Evolutionary conservation across 1,139 yeast species (phyloP).

Genomic region (Entelexis paramagnoliae): DNA sequence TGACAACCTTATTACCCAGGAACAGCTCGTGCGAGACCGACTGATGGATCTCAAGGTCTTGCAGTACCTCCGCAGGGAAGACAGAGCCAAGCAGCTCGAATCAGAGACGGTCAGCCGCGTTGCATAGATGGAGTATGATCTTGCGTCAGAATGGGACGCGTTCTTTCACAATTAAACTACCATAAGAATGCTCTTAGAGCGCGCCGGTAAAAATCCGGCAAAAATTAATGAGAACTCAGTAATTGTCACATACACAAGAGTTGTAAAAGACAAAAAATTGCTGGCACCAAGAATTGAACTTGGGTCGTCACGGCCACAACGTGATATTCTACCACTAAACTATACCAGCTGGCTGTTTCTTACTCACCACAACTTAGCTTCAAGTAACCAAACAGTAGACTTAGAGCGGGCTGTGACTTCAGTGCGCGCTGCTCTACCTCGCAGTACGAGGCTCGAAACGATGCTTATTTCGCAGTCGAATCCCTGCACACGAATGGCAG

Average conservation of each 20-base stretch:
- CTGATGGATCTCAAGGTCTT: slow-evolving; percentile 11
- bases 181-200: not conserved
- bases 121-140: too few relatives aligned
- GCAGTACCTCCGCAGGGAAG: slow-evolving; percentile 8
- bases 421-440: too few relatives aligned
- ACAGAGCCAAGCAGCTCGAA: slow-evolving; percentile 5
- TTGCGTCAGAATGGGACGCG: too few relatives aligned
- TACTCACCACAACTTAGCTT: not conserved
- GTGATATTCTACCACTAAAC: slow-evolving; percentile 25
- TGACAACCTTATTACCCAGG: not conserved
- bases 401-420: too few relatives aligned
- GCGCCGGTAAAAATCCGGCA: too few relatives aligned
- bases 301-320: slow-evolving; percentile 26
- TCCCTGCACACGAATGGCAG: too few relatives aligned
- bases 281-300: slow-evolving; percentile 25
- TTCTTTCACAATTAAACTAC: too few relatives aligned
- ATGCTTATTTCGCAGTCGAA: too few relatives aligned
- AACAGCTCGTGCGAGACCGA: slow-evolving; percentile 10
- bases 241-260: too few relatives aligned
- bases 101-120: not conserved
- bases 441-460: too few relatives aligned
- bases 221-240: too few relatives aligned
- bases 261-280: slow-evolving; percentile 15
- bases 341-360: slow-evolving; percentile 19
- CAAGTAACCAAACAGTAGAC: not conserved